Base-by-base conservation (phyloP, 225 moss, liverwort and hornwort genomes). In the Physcomitrellopsis africana region DNA sequence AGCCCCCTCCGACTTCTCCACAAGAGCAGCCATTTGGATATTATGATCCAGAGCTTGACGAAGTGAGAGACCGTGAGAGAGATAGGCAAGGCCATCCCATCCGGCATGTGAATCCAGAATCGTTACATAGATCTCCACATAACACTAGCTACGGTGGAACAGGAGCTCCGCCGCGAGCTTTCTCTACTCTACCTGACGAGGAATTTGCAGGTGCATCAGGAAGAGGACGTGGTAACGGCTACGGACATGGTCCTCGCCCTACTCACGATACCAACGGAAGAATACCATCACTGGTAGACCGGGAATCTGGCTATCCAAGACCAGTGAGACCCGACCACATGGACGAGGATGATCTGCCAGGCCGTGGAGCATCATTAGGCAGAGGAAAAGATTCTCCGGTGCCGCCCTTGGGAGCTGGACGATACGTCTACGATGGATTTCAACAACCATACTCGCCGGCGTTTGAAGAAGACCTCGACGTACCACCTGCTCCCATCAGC, bases 401-500 rank as follows among this genome's bases (percentile, higher is more conserved):
- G 24, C 42, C 44, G 1, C 42, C 72, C 0, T 1, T 80, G 27
- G 86, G 86, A 26, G 80, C 68, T 3, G 83, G 80, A 1, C 67
- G 54, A 23, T 79, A 79, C 0, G 71, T 73, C 0, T 87, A 84
- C 9, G 77, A 81, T 2, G 87, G 81, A 42, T 7, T 64, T 53
- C 78, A 69, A 5, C 73, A 37, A 44, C 45, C 15, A 0, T 14
- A 62, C 69, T 51, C 51, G 44, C 3, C 47, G 4, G 74, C 56
- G 1, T 18, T 64, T 11, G 71, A 61, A 13, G n/a, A 70, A 1
- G 74, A 56, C 3, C 11, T 67, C 0, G 76, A 27, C 0, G 70
- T 51, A 0, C 14, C 65, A 5, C 87, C 85, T 0, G 82, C 87
- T 7, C 87, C 85, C 7, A 80, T 87, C 13, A 82, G 87, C 68